These are phyloP conservation scores for Suhomyces chickasaworum DNA, from an alignment of 1,139 yeast genomes.

Conservation along the genomic window DNA sequence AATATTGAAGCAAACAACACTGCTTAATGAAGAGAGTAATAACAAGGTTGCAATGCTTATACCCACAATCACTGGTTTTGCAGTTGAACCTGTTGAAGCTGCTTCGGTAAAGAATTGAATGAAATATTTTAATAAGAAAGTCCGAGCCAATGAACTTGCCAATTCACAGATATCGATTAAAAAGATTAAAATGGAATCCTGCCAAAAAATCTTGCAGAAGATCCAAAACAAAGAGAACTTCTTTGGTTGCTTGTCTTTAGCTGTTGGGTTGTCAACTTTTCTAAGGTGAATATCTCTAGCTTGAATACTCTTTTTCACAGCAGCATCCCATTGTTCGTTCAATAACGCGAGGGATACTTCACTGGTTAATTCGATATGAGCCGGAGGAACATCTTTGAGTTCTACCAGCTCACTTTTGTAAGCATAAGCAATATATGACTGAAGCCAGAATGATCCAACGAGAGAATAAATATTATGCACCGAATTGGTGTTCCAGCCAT, in stretches of 20 bases:
- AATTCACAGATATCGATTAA: constrained; percentile 26
- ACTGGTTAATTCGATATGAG: constrained; percentile 24
- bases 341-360: constrained; percentile 25
- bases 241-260: constrained; percentile 18
- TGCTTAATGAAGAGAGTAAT: constrained; percentile 27
- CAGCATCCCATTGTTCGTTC: constrained; percentile 24
- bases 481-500: constrained; percentile 31
- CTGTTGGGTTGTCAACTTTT: constrained; percentile 17
- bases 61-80: constrained; percentile 32
- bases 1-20: constrained; percentile 32
- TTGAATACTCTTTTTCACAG: constrained; percentile 21
- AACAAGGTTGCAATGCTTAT: constrained; percentile 32
- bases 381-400: constrained; percentile 28
- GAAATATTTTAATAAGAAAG: constrained; percentile 36
- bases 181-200: constrained; percentile 14
- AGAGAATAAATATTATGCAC: constrained; percentile 28
- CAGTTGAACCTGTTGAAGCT: constrained; percentile 12
- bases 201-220: constrained; percentile 22
- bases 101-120: constrained; percentile 30
- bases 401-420: constrained; percentile 24
- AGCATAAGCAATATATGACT: constrained; percentile 25
- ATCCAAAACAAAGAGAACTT: constrained; percentile 20
- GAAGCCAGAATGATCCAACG: constrained; percentile 27
- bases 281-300: constrained; percentile 15
- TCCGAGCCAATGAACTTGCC: constrained; percentile 26